phyloP scores from a whole-genome alignment of 306 rosid species.

The Macrotyloma uniflorum region DNA sequence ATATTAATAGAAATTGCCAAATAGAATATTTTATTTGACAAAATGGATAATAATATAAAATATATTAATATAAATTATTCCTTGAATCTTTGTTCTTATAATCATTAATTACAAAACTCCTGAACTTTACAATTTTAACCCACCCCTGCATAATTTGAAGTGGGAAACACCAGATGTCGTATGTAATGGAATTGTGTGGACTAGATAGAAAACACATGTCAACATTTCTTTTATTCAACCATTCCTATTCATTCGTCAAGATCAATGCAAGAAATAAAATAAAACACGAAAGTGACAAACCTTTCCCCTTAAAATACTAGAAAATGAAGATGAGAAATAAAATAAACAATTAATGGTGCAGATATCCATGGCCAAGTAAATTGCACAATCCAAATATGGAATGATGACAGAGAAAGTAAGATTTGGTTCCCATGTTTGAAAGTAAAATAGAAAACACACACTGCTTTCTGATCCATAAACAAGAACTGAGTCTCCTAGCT shows the following conservation, averaged over 20 bases:
- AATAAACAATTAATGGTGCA: not conserved
- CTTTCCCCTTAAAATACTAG: not conserved
- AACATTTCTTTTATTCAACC: not conserved
- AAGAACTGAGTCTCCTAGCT: no score
- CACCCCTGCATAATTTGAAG: not conserved
- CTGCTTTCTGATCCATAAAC: no score
- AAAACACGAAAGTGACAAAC: not conserved
- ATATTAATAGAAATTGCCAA: no score
- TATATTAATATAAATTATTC: no score
- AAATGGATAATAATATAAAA: no score
- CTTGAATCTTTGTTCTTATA: no score
- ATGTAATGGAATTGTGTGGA: not conserved
- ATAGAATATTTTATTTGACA: no score
- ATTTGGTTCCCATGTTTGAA: no score
- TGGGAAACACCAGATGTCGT: not conserved
- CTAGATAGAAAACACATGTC: not conserved
- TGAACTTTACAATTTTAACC: not conserved
- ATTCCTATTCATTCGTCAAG: not conserved
- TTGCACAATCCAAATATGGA: slow-evolving; percentile 30
- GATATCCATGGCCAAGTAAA: slow-evolving; percentile 17
- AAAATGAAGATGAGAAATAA: not conserved
- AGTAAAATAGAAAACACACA: no score
- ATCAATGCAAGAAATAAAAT: not conserved
- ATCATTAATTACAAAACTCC: not conserved
- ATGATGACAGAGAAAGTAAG: no score